Conservation (phyloP, 495 filamentous ascomycete genomes). For the Corynascus novoguineensis region DNA sequence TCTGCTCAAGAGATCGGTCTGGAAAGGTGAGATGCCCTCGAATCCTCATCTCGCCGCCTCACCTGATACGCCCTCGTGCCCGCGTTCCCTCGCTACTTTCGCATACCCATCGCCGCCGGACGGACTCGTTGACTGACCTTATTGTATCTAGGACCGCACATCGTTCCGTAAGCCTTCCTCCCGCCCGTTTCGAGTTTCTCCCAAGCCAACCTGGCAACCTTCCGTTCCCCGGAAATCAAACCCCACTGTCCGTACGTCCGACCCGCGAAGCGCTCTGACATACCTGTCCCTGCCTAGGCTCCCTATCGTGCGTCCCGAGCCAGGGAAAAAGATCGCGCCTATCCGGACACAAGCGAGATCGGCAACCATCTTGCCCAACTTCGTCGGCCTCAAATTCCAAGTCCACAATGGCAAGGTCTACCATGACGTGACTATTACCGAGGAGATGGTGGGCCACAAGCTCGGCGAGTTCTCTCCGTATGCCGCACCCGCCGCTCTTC, state of each 20-base stretch:
- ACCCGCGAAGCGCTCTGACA: constrained; percentile 12
- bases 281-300: constrained; percentile 40
- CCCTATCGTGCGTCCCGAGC: constrained; percentile 55
- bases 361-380: constrained; percentile 93
- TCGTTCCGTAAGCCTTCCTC: constrained; percentile 55
- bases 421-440: constrained; percentile 78
- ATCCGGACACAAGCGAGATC: constrained; percentile 84
- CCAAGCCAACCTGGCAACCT: neutral
- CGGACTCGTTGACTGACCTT: neutral
- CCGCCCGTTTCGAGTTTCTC: neutral
- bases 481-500: constrained; percentile 33
- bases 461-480: constrained; percentile 91
- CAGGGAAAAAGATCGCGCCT: constrained; percentile 59
- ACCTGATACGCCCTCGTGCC: neutral
- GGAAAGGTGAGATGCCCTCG: constrained; percentile 43
- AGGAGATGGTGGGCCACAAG: constrained; percentile 98
- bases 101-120: too few species aligned
- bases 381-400: constrained; percentile 89
- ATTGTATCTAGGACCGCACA: constrained; percentile 52
- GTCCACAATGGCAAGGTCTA: constrained; percentile 96
- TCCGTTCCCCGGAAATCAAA: neutral
- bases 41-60: neutral
- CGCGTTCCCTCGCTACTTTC: neutral
- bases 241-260: neutral
- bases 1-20: constrained; percentile 51